Evolutionary conservation across 306 rosid genomes (phyloP), one percentile per base, ranked within the genome.

Genomic region (Trichosanthes truncata): DNA sequence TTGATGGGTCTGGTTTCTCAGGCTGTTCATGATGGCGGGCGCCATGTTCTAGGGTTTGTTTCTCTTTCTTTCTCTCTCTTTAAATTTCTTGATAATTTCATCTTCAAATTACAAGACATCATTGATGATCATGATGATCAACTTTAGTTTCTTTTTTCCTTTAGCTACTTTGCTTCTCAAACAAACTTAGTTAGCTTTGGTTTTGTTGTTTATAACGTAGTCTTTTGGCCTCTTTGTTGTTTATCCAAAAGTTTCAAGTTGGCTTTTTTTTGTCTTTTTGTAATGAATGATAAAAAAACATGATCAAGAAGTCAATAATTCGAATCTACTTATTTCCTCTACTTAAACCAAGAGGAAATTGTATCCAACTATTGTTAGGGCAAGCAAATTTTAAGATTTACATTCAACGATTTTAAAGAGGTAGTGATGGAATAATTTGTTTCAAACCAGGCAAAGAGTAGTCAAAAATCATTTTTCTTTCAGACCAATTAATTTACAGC

Each of bases 1-100:
- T 61, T 93, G 87, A 93, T 93, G 99, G 99, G 99, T 80, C 96
- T 96, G 29, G 94, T 96, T 91, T 96, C 99, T 85, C 98, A 91
- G 93, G 99, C 98, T 38, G 99, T 93, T 87, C 99, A 93, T 96
- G 99, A 96, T 96, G 99, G 99, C 77, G 99, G 99, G 78, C 99
- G 98, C 74, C 98, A 96, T 93, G 99, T 96, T 85, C 88, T 96
- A 80, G 98, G 99, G 99, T 96, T 84, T 85, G 88, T 87, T 38
- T 72, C 82, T 60, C 73, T 80, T 62, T 43, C 66, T 20, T 5
- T 31, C 82, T 60, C 73, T 80, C 69, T 43, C 66, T 20, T 5
- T 31, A 20, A 20, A 38, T 77, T 76, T 76, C 35, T 68, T 38
- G 3, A 68, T 68, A 20, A 40, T 68, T 33, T 29, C 8, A 29